These are phyloP conservation scores for Nemania abortiva DNA, from an alignment of 2,329 filamentous ascomycete genomes.

Conservation along the genomic window DNA sequence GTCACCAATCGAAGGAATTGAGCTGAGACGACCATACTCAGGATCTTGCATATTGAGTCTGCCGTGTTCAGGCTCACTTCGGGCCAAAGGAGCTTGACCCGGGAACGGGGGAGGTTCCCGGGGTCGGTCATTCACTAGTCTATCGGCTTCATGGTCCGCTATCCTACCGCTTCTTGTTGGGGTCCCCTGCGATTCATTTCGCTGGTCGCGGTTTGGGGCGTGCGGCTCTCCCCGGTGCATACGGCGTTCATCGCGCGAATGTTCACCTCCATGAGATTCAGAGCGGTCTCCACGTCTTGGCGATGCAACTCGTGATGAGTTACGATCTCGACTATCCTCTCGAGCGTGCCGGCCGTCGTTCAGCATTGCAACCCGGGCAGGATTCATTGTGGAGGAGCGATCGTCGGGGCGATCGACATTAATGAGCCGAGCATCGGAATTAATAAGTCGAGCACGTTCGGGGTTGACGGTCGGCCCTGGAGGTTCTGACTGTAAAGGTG, in stretches of 20 bases:
- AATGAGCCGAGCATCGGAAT: conserved; percentile 52
- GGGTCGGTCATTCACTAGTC: conserved; percentile 55
- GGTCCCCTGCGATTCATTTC: conserved; percentile 46
- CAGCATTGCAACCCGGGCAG: conserved; percentile 61
- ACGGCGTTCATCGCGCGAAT: conserved; percentile 62
- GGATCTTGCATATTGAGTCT: conserved; percentile 67
- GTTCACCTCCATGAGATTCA: conserved; percentile 54
- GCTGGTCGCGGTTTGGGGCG: conserved; percentile 48
- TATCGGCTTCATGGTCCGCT: conserved; percentile 57
- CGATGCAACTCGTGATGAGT: conserved; percentile 56
- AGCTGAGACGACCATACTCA: conserved; percentile 72
- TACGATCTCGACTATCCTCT: conserved; percentile 61
- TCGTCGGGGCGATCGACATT: conserved; percentile 53
- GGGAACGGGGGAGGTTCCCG: conserved; percentile 58
- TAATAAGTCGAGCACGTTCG: conserved; percentile 64
- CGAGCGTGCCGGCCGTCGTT: conserved; percentile 58
- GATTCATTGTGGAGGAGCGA: conserved; percentile 59
- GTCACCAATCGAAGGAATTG: conserved; percentile 59
- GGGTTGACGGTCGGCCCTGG: conserved; percentile 67
- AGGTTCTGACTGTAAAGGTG: conserved; percentile 47
- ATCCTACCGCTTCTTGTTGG: conserved; percentile 47
- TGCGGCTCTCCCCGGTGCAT: conserved; percentile 55
- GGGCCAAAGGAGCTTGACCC: conserved; percentile 50
- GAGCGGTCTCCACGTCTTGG: conserved; percentile 60
- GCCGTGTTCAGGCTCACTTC: conserved; percentile 63